Evolutionary conservation across 257 asterid species (phyloP), one percentile per base, ranked within the genome.

Genomic region (Fraxinus excelsior): DNA sequence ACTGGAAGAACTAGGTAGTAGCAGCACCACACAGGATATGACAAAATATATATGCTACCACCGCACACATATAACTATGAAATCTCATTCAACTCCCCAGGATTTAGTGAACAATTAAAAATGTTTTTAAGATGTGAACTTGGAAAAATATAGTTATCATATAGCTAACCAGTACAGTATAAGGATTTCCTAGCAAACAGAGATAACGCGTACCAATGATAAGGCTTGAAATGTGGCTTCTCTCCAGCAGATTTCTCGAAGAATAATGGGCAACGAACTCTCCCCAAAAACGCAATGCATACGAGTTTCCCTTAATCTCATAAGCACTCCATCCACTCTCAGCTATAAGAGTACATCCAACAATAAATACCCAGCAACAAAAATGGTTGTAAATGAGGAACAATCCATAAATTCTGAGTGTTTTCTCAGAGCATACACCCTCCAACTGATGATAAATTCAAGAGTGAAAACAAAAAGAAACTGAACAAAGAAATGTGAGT

Each of bases 221-320:
- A 91, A 80, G 74, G 90, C 84, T 77, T 86, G 80, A 83, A 91
- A 88, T 79, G 96, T 91, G 78, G 90, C 90, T 84, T 92, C 97
- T 81, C 96, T 92, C 94, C 96, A 94, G 92, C 96, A 92, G 89
- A 82, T 86, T 85, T 94, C 97, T 74, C 96, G 91, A 82, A 92
- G 97, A 86, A 96, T 75, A 82, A 81, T 83, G 28, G 97, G 92
- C 74, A 85, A 82, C 13, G 66, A 37, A 87, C 73, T 71, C 35
- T 84, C 93, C 75, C 58, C 79, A 68, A 93, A 96, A 72, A 84
- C 79, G 79, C 97, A 96, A 79, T 92, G 97, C 90, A 93, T 80
- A 58, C 98, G 99, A 51, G 98, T 93, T 81, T 93, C 99, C 85
- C 99, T 92, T 88, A 96, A 79, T 88, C 99, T 91, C 97, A 96